Conservation (phyloP, 768 basidiomycete species). For the Boletus rufocinnamomeus region DNA sequence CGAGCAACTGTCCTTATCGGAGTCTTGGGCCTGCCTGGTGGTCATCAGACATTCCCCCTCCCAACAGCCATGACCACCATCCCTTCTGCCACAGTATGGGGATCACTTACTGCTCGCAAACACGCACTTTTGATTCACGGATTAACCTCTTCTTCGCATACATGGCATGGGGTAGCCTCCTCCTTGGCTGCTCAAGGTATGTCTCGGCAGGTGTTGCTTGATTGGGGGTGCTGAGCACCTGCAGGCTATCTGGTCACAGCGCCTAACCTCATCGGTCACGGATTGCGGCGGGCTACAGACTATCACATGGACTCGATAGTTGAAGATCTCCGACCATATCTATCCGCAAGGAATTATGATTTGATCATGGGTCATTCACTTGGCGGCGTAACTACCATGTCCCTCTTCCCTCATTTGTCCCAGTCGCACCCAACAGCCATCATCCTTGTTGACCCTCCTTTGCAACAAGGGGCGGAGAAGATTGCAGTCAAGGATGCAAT, state of each 20-base stretch:
- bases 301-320: conserved; percentile 5
- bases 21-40: not conserved
- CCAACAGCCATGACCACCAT: conserved; percentile 9
- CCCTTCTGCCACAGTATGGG: conserved; percentile 18
- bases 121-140: conserved; percentile 9
- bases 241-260: conserved; percentile 25
- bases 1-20: not conserved
- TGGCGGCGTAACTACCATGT: conserved; percentile 15
- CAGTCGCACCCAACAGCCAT: not conserved
- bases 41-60: not conserved
- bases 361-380: conserved; percentile 24
- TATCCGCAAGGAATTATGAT: conserved; percentile 11
- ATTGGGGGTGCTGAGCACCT: not conserved
- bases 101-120: conserved; percentile 15
- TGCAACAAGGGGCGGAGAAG: not conserved
- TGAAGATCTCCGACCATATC: conserved; percentile 18
- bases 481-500: not conserved
- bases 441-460: not conserved
- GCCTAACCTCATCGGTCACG: conserved; percentile 15
- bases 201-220: not conserved
- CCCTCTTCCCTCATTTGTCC: conserved; percentile 12
- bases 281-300: not conserved
- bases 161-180: conserved; percentile 15
- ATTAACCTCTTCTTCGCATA: conserved; percentile 16
- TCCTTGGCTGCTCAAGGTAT: conserved; percentile 21